Conservation (phyloP, 225 moss, liverwort and hornwort species). For the Rhytidiadelphus loreus region DNA sequence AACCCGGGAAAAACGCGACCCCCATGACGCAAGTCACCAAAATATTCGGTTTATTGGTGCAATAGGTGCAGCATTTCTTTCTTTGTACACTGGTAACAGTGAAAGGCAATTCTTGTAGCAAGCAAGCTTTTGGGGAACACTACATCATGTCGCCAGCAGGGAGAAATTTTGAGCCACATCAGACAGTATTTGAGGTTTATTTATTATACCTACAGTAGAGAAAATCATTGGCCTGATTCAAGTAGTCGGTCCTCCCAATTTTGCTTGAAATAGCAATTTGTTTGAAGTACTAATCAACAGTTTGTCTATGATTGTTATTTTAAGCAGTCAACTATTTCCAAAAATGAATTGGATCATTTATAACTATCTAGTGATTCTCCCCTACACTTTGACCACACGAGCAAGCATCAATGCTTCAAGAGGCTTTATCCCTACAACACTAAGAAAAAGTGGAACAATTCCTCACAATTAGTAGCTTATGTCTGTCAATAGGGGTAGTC, state of each 20-base stretch:
- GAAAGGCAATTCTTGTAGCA: too few species aligned
- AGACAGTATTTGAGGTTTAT: too few species aligned
- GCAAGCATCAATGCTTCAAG: too few species aligned
- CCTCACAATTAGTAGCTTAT: background rate
- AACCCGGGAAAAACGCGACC: background rate
- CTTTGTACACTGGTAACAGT: rapidly evolving
- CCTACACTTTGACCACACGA: rapidly evolving
- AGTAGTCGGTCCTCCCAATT: background rate
- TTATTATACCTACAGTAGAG: background rate
- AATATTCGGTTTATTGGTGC: background rate
- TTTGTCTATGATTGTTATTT: background rate
- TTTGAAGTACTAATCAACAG: background rate
- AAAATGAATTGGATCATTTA: background rate
- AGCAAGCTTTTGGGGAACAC: too few species aligned
- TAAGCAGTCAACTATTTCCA: too few species aligned
- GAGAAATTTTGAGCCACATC: background rate
- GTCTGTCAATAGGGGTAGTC: too few species aligned
- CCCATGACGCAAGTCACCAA: background rate
- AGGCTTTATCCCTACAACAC: too few species aligned
- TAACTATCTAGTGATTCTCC: background rate
- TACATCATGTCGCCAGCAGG: background rate
- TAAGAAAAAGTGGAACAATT: background rate
- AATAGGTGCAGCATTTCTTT: background rate
- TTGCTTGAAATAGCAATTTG: background rate
- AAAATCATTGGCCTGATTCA: background rate